Conservation (phyloP, 1,139 yeast species). For the Debaryomyces sp. region DNA sequence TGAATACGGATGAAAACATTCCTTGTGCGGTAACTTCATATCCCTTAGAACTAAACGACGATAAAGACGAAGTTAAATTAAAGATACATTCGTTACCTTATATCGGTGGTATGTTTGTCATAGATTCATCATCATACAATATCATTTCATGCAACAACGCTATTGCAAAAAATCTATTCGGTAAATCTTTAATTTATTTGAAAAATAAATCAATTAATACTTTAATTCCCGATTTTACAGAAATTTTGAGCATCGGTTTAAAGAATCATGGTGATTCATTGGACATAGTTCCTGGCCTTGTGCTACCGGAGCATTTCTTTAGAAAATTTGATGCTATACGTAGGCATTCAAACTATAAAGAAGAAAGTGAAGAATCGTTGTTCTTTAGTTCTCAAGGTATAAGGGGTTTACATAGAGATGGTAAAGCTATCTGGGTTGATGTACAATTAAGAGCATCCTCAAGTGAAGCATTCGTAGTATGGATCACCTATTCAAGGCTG, state of each 20-base stretch:
- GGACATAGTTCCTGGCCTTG: conserved; percentile 53
- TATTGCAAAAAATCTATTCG: conserved; percentile 77
- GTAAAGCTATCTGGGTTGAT: conserved; percentile 65
- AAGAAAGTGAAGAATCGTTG: conserved; percentile 35
- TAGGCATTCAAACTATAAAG: conserved; percentile 15
- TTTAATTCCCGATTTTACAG: conserved; percentile 67
- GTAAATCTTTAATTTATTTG: conserved; percentile 54
- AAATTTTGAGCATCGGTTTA: conserved; percentile 53
- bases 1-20: conserved; percentile 43
- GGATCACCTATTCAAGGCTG: conserved; percentile 84
- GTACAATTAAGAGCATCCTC: conserved; percentile 77
- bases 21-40: conserved; percentile 76
- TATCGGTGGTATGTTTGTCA: conserved; percentile 82
- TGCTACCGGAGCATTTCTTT: conserved; percentile 88
- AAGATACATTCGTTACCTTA: conserved; percentile 80
- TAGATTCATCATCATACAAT: conserved; percentile 50
- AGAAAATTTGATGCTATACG: conserved; percentile 53
- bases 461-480: conserved; percentile 61
- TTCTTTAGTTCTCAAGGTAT: conserved; percentile 69
- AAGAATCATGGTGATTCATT: conserved; percentile 39
- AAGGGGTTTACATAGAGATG: conserved; percentile 70
- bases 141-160: conserved; percentile 76
- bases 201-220: conserved; percentile 53
- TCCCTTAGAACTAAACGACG: conserved; percentile 47
- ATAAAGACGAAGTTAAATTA: conserved; percentile 47